phyloP scores from a whole-genome alignment of 2,329 filamentous ascomycete species.

The Spiromastix sp. region DNA sequence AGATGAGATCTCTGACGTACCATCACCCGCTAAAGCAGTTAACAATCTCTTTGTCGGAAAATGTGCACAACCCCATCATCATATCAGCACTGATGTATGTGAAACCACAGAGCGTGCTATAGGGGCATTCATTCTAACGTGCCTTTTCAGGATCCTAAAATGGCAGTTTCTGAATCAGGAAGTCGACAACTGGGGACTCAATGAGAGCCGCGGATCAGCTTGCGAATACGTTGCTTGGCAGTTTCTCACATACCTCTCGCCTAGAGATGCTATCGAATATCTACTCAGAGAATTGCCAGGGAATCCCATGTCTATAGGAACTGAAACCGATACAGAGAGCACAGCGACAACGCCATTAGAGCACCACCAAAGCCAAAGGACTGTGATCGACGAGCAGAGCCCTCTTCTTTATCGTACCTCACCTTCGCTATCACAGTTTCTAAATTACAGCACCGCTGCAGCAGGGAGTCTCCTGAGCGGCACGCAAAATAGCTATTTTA shows the following conservation, averaged over 20 bases:
- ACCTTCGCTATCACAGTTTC: neutral
- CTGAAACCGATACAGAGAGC: neutral
- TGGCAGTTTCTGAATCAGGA: conserved; percentile 44
- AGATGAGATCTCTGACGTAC: conserved; percentile 29
- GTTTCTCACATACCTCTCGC: conserved; percentile 46
- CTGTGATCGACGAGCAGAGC: neutral
- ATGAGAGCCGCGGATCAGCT: conserved; percentile 45
- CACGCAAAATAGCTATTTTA: too few relatives aligned
- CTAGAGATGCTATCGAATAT: conserved; percentile 47
- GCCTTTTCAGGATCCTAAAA: conserved; percentile 40
- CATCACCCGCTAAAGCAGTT: conserved; percentile 30
- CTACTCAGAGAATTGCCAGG: conserved; percentile 42
- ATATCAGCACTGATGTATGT: conserved; percentile 43
- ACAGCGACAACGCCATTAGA: neutral
- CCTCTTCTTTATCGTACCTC: conserved; percentile 2
- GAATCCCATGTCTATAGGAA: neutral
- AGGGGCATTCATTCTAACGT: neutral
- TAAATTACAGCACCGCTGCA: conserved; percentile 2
- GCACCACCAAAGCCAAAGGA: neutral
- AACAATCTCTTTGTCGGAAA: conserved; percentile 28
- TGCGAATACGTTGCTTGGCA: conserved; percentile 55
- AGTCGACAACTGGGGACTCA: conserved; percentile 45
- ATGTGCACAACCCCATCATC: conserved; percentile 34
- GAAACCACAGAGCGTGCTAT: neutral
- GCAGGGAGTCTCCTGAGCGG: conserved; percentile 11